These are phyloP conservation scores for Cladorrhinum samala DNA, from an alignment of 495 filamentous ascomycete genomes.

Conservation along the genomic window DNA sequence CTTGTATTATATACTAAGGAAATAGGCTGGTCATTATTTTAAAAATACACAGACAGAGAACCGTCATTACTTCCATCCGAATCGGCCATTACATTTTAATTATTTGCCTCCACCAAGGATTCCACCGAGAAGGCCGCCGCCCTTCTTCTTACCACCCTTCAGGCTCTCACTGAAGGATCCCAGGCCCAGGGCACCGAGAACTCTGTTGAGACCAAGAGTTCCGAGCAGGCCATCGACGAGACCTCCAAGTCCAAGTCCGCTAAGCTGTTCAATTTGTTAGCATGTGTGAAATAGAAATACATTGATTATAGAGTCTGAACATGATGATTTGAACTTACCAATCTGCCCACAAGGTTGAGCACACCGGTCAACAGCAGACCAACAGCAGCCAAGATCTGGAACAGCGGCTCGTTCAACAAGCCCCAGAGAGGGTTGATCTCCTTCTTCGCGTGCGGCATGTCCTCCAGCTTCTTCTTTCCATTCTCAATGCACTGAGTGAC, in stretches of 20 bases:
- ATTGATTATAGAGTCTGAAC: not conserved
- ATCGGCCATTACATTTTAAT: too few species aligned
- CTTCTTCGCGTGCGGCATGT: slow-evolving; percentile 93
- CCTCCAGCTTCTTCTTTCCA: slow-evolving; percentile 76
- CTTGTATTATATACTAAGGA: too few species aligned
- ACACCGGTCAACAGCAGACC: slow-evolving; percentile 80
- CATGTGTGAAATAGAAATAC: too few species aligned
- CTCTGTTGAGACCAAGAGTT: slow-evolving; percentile 70
- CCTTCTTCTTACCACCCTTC: slow-evolving; percentile 34
- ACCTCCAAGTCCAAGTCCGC: slow-evolving; percentile 79
- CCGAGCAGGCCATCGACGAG: slow-evolving; percentile 73
- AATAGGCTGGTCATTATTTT: too few species aligned
- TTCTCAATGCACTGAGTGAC: slow-evolving; percentile 75
- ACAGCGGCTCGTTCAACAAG: slow-evolving; percentile 73
- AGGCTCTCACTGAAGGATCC: slow-evolving; percentile 48
- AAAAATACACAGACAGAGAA: too few species aligned
- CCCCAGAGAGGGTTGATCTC: slow-evolving; percentile 84
- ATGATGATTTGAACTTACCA: slow-evolving; percentile 34
- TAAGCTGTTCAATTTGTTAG: slow-evolving; percentile 40
- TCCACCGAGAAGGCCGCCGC: slow-evolving; percentile 23
- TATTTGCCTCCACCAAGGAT: slow-evolving; percentile 26
- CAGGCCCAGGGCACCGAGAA: slow-evolving; percentile 69
- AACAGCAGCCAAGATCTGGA: slow-evolving; percentile 90
- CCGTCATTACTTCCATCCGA: too few species aligned
- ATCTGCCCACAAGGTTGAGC: slow-evolving; percentile 67